A percentile compares a stretch with the other conserved stretches of the same genome.
Conservation (phyloP, 805 yeast species). For the Hyphopichia homilentoma region DNA sequence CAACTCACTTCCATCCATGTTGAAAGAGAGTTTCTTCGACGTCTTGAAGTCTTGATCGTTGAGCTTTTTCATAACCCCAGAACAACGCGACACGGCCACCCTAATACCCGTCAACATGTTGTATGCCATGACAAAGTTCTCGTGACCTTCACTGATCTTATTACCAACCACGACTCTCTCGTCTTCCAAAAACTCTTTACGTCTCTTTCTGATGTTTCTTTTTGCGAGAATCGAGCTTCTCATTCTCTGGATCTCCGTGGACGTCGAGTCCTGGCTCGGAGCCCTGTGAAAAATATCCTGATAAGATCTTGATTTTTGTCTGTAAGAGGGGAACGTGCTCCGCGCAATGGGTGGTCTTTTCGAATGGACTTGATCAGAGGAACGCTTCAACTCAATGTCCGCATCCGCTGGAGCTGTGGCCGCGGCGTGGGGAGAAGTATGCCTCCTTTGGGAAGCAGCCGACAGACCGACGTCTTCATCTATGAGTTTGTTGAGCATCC, state of each 20-base stretch:
- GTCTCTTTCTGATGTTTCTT: constrained; percentile 39
- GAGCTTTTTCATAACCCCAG: constrained; percentile 76
- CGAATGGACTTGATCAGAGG: constrained; percentile 2
- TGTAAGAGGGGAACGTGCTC: constrained; percentile 15
- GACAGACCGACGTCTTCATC: background rate
- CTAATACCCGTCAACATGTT: constrained; percentile 97
- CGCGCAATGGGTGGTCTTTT: constrained; percentile 9
- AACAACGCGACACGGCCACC: constrained; percentile 88
- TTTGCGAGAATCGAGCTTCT: constrained; percentile 44
- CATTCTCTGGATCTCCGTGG: constrained; percentile 47
- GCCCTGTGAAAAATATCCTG: background rate
- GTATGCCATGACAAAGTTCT: constrained; percentile 89
- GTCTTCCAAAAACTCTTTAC: constrained; percentile 42
- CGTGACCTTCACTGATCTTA: constrained; percentile 88
- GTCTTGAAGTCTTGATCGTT: constrained; percentile 65
- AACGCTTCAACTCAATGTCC: constrained; percentile 2
- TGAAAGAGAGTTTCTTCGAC: constrained; percentile 81
- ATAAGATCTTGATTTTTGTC: constrained; percentile 2
- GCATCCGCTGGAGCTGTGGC: background rate
- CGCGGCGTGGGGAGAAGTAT: constrained; percentile 10
- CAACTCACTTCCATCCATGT: constrained; percentile 77
- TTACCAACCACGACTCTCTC: constrained; percentile 69
- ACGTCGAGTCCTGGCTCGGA: constrained; percentile 21
- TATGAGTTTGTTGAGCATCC: constrained; percentile 1
- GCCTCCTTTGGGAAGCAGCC: constrained; percentile 8